These are phyloP conservation scores for Termitomyces sp. DNA, from an alignment of 768 basidiomycete genomes.

Conservation along the genomic window DNA sequence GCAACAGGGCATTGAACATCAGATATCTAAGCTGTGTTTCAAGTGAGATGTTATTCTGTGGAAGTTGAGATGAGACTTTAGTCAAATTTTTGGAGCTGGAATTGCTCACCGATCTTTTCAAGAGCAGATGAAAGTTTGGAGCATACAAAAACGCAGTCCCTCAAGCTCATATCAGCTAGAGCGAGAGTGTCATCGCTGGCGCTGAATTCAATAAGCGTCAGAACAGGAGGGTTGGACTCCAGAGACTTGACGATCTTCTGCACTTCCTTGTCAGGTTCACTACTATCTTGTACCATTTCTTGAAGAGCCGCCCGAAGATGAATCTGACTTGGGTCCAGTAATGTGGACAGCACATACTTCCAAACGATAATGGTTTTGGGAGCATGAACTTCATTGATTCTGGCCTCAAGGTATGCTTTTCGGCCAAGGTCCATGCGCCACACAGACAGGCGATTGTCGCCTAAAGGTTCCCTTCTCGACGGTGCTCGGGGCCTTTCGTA, in stretches of 20 bases:
- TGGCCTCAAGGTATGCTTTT: not conserved
- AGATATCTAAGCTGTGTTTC: not conserved
- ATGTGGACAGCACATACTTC: not conserved
- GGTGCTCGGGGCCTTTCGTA: not conserved
- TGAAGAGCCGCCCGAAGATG: not conserved
- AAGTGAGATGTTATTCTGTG: not conserved
- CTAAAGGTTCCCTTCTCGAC: not conserved
- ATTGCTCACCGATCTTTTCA: not conserved
- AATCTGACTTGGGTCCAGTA: not conserved
- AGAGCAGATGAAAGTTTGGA: not conserved
- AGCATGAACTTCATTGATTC: not conserved
- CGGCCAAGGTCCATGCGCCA: not conserved
- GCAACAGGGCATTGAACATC: not conserved
- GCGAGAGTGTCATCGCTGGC: not conserved
- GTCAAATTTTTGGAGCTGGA: not conserved
- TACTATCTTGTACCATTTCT: not conserved
- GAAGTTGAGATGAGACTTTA: not conserved
- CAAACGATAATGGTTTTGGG: not conserved
- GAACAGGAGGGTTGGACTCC: not conserved
- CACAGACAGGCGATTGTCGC: not conserved
- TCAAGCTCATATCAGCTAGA: not conserved
- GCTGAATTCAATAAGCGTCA: not conserved
- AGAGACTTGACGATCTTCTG: not conserved
- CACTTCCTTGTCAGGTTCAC: not conserved
- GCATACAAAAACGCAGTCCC: not conserved